Evolutionary conservation across 2,329 filamentous ascomycete genomes (phyloP).

Genomic region (Diaporthe vaccinii): DNA sequence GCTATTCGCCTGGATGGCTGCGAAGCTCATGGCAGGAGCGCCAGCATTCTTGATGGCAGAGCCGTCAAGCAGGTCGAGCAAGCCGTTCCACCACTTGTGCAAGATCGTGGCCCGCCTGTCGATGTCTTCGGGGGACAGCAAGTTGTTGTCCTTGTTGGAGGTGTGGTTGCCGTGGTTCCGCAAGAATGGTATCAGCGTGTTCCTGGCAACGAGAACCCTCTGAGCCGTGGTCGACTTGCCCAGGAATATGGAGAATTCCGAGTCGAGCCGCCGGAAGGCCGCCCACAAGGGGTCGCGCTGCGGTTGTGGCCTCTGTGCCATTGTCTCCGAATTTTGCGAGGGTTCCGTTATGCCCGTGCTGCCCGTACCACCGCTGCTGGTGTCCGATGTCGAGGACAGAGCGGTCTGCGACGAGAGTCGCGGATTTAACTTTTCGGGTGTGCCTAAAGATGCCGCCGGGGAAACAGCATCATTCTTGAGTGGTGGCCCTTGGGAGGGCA

Average conservation of each 20-base stretch:
- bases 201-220: constrained; percentile 82
- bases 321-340: constrained; percentile 39
- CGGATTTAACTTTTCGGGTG: constrained; percentile 35
- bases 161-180: constrained; percentile 76
- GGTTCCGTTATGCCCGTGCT: constrained; percentile 40
- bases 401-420: constrained; percentile 60
- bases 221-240: constrained; percentile 77
- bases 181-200: constrained; percentile 81
- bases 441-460: constrained; percentile 23
- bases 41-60: constrained; percentile 52
- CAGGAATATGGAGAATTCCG: constrained; percentile 70
- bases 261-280: constrained; percentile 67
- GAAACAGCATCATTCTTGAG: constrained; percentile 43
- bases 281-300: constrained; percentile 68
- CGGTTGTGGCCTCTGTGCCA: constrained; percentile 33
- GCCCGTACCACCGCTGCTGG: constrained; percentile 38
- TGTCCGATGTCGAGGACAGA: constrained; percentile 39
- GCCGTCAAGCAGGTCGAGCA: constrained; percentile 86
- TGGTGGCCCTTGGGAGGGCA: constrained; percentile 25
- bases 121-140: constrained; percentile 82
- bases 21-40: constrained; percentile 40
- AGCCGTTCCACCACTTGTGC: constrained; percentile 90
- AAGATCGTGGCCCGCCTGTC: constrained; percentile 84
- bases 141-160: constrained; percentile 67
- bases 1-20: constrained; percentile 43